phyloP scores from a whole-genome alignment of 2,329 filamentous ascomycete genomes.

The Botrytis fragariae region DNA sequence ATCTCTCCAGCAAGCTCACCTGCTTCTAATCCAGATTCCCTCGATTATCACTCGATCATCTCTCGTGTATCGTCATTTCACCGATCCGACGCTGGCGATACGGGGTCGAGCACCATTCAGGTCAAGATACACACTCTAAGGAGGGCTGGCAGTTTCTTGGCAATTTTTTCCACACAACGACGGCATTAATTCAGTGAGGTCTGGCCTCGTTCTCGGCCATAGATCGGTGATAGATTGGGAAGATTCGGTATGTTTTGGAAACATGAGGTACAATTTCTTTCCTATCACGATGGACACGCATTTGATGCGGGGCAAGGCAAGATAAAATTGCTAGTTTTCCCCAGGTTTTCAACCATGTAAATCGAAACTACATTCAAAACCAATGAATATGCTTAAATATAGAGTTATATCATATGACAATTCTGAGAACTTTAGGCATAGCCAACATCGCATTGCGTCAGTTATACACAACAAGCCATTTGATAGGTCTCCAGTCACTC shows the following conservation, averaged over 20 bases:
- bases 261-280: background rate
- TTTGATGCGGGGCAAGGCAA: constrained; percentile 2
- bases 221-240: constrained; percentile 9
- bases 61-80: background rate
- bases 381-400: background rate
- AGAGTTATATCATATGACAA: background rate
- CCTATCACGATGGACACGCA: background rate
- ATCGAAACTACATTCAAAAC: background rate
- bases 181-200: background rate
- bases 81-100: background rate
- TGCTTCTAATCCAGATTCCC: background rate
- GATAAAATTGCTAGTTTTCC: background rate
- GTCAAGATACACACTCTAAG: background rate
- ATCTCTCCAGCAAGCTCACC: background rate
- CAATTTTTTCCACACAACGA: background rate
- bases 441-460: constrained; percentile 4
- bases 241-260: background rate
- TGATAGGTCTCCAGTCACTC: background rate
- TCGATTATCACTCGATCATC: background rate
- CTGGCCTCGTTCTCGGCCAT: background rate
- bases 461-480: background rate
- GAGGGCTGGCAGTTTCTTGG: background rate
- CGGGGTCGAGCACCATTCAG: background rate
- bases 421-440: background rate
- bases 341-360: background rate